These are phyloP conservation scores for Entomortierella beljakovae DNA, from an alignment of 192 early-diverging fungal species.

Conservation along the genomic window DNA sequence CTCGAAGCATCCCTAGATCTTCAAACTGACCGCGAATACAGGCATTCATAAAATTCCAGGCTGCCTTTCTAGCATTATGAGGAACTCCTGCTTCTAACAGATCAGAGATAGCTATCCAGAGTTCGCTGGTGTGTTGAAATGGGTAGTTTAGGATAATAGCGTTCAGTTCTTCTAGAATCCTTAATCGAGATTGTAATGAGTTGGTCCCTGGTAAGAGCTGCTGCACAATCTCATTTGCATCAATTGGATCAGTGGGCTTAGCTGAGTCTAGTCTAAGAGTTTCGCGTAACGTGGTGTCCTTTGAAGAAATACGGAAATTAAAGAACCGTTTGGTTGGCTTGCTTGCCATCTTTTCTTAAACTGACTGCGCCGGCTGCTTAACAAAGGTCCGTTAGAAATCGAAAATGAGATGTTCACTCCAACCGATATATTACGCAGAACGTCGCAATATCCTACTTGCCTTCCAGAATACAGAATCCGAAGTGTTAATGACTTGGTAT, in stretches of 20 bases:
- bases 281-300: constrained; percentile 39
- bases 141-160: constrained; percentile 60
- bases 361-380: background rate
- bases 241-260: constrained; percentile 54
- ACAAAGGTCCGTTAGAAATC: too few species aligned
- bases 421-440: too few species aligned
- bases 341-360: constrained; percentile 1
- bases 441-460: too few species aligned
- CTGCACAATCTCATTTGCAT: constrained; percentile 63
- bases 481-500: too few species aligned
- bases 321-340: constrained; percentile 47
- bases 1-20: constrained; percentile 66
- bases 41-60: constrained; percentile 70
- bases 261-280: constrained; percentile 47
- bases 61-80: constrained; percentile 61
- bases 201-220: constrained; percentile 55
- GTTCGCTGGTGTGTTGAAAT: constrained; percentile 63
- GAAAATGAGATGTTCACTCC: too few species aligned
- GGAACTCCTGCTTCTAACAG: constrained; percentile 57
- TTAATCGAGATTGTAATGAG: constrained; percentile 53
- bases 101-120: constrained; percentile 64
- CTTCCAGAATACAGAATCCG: too few species aligned
- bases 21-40: constrained; percentile 67
- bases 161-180: constrained; percentile 61
- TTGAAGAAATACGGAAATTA: constrained; percentile 38